Base-by-base conservation (phyloP, 371 early-diverging fungal species). In the Dichotomocladium elegans region DNA sequence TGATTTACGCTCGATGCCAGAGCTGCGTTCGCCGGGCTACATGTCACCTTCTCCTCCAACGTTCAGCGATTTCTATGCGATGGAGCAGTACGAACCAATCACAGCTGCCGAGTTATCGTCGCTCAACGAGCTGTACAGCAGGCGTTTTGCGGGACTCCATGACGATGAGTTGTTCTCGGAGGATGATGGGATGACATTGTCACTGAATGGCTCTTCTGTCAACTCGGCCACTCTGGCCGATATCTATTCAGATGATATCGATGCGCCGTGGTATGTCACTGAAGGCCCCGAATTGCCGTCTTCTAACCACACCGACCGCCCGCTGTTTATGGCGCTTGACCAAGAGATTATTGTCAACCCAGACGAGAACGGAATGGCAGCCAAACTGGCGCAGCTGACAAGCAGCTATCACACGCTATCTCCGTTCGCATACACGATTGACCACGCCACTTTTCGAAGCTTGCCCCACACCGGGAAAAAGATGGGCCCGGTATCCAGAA, bases 331-430 rank as follows among this genome's bases (percentile, higher is more conserved):
- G 47, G 51, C 68, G 19, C 62, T 66, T 49, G 78, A 75, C 26
- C 73, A 72, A 30, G 81, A 80, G 21, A 69, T 80, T 7, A 63
- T 85, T 12, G 57, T 85, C 14, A 69, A 85, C 25, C 86, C 89
- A 1, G 61, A 79, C 19, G 89, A 90, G 52, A 91, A 91, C 56
- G 79, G 85, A 4, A 81, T 90, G 8, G 91, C 95, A 9, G 94
- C 93, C 7, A 92, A 95, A 62, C 77, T 96, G 26, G 93, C 95
- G 0, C 86, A 88, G 41, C 64, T 96, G 45, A 82, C 92, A 71
- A 79, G 74, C 50, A 80, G 86, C 53, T 85, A 95, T 60, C 92
- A 91, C 61, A 93, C 95, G 15, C 82, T 95, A 24, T 89, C 91
- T 6, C 94, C 95, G 0, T 86, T 86, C 35, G 85, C 94, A 7